Evolutionary conservation across 192 early-diverging fungal species (phyloP).

Genomic region (Lobosporangium transversale): DNA sequence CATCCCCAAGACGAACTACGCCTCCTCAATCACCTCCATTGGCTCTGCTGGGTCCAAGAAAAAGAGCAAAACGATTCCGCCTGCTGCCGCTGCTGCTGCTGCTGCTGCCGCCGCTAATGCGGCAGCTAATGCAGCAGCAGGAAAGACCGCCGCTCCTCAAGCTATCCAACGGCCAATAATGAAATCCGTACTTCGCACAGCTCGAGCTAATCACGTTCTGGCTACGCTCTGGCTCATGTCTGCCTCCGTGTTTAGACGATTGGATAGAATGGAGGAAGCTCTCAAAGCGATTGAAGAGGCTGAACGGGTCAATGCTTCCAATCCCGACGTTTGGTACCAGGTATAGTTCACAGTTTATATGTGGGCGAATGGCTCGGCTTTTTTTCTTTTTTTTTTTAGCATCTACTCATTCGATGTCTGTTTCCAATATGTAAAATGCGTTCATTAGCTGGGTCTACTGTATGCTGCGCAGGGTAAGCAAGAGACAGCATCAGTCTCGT

Average conservation of each 20-base stretch:
- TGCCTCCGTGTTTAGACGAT: slow-evolving; percentile 59
- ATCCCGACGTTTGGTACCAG: slow-evolving; percentile 67
- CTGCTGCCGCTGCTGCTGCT: slow-evolving; percentile 41
- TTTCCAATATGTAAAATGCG: too few species aligned
- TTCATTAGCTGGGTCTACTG: slow-evolving; percentile 53
- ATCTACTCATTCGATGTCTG: not conserved
- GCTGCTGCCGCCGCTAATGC: slow-evolving; percentile 52
- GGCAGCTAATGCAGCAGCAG: slow-evolving; percentile 20
- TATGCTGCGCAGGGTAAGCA: slow-evolving; percentile 46
- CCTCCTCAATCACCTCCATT: slow-evolving; percentile 48
- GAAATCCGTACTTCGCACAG: slow-evolving; percentile 48
- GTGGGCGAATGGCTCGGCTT: not conserved
- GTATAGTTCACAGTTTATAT: slow-evolving; percentile 9
- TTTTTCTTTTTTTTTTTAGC: not conserved
- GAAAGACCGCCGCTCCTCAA: slow-evolving; percentile 40
- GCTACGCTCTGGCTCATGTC: slow-evolving; percentile 66
- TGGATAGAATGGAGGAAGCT: slow-evolving; percentile 63
- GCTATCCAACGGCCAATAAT: slow-evolving; percentile 34
- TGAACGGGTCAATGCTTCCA: slow-evolving; percentile 58
- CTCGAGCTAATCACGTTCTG: slow-evolving; percentile 57
- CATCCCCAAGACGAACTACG: slow-evolving; percentile 52
- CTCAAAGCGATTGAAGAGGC: slow-evolving; percentile 66
- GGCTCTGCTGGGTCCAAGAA: slow-evolving; percentile 32
- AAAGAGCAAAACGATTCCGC: slow-evolving; percentile 19
- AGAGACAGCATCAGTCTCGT: slow-evolving; percentile 58